A percentile compares a stretch with the other conserved stretches of the same genome.
Conservation (phyloP, 2,329 filamentous ascomycete species). For the Alternaria gansuensis region DNA sequence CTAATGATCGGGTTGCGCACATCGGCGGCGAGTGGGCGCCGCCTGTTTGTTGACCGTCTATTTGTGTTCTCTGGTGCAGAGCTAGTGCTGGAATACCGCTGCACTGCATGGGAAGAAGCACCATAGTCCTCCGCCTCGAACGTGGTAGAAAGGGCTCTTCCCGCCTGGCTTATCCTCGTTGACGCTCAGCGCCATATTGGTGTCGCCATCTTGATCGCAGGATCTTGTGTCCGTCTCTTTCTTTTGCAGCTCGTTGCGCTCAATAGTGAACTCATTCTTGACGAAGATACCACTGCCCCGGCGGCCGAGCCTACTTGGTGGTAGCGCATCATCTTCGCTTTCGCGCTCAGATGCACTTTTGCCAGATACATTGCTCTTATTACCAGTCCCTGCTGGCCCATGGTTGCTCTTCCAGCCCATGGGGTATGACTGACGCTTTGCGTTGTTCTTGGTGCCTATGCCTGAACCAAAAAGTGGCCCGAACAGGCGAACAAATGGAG, state of each 20-base stretch:
- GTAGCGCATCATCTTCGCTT: conserved; percentile 27
- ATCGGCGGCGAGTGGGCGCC: neutral
- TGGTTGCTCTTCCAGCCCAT: conserved; percentile 24
- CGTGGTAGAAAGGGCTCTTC: conserved; percentile 28
- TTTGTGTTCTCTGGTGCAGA: neutral
- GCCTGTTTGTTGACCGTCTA: neutral
- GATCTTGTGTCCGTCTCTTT: conserved; percentile 16
- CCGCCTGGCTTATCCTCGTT: conserved; percentile 24
- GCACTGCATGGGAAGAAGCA: neutral
- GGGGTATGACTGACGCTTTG: conserved; percentile 25
- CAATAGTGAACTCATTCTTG: conserved; percentile 34
- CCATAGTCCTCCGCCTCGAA: conserved; percentile 14
- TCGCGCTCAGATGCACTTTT: conserved; percentile 26
- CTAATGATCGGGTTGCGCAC: neutral
- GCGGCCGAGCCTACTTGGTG: conserved; percentile 13
- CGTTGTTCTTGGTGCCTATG: conserved; percentile 10
- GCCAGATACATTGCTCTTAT: conserved; percentile 16
- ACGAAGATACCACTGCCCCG: conserved; percentile 31
- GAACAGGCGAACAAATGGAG: conserved; percentile 35
- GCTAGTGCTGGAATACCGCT: neutral
- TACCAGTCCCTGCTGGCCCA: conserved; percentile 16
- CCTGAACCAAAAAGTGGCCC: conserved; percentile 30
- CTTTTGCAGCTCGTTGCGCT: conserved; percentile 20
- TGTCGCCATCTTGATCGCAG: conserved; percentile 18
- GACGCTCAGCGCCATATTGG: conserved; percentile 17